These are phyloP conservation scores for Vigna unguiculata DNA, from an alignment of 306 rosid genomes.

Conservation along the genomic window DNA sequence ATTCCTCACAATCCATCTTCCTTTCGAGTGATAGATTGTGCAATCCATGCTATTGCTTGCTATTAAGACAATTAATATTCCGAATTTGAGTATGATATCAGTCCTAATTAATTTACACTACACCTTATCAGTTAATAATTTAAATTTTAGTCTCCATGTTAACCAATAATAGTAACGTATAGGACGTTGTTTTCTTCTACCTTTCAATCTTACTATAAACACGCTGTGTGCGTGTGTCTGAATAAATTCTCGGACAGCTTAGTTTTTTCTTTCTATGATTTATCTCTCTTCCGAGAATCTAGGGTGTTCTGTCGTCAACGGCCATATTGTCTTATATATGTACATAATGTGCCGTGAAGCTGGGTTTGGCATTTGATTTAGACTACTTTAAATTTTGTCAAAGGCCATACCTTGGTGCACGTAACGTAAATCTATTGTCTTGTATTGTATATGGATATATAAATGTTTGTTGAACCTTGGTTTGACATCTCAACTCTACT, in stretches of 20 bases:
- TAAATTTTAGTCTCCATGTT: not conserved
- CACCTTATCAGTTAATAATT: not conserved
- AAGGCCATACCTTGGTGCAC: not conserved
- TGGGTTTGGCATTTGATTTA: constrained; percentile 24
- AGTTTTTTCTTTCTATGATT: constrained; percentile 5
- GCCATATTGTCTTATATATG: constrained; percentile 13
- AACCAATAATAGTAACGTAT: not conserved
- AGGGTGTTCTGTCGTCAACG: constrained; percentile 35
- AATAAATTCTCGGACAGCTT: not conserved
- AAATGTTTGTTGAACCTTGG: constrained; percentile 7
- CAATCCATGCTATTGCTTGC: constrained; percentile 35
- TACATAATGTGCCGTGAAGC: constrained; percentile 5
- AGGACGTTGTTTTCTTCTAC: not conserved
- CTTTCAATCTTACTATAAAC: constrained; percentile 4
- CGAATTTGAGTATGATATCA: constrained; percentile 11
- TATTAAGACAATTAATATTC: constrained; percentile 1
- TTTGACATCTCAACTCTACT: not conserved
- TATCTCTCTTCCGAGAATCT: constrained; percentile 29
- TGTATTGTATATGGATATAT: not conserved
- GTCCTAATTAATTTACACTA: not conserved
- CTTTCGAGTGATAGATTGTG: constrained; percentile 55
- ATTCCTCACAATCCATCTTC: constrained; percentile 45
- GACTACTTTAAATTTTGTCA: not conserved
- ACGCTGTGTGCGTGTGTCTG: not conserved
- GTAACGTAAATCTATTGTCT: constrained; percentile 11